A percentile compares a stretch with the other conserved stretches of the same genome.
Evolutionary conservation across 306 rosid species (phyloP).

Genomic region (Carpinus viminea): DNA sequence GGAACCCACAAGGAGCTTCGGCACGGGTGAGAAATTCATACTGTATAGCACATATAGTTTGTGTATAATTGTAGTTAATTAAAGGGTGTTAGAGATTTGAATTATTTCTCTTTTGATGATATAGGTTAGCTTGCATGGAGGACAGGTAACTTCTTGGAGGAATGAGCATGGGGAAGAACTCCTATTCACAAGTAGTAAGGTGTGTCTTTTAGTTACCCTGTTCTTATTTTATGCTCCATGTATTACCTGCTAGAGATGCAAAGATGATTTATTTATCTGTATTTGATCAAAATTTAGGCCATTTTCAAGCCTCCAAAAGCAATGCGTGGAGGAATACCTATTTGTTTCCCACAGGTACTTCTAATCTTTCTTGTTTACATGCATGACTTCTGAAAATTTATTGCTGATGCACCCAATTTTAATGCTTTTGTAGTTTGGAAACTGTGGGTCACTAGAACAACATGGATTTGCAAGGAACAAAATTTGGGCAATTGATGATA

Average conservation of each 20-base stretch:
- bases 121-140: slow-evolving; percentile 90
- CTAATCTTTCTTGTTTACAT: slow-evolving; percentile 15
- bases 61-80: slow-evolving; percentile 15
- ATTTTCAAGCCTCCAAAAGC: slow-evolving; percentile 73
- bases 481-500: slow-evolving; percentile 77
- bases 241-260: slow-evolving; percentile 17
- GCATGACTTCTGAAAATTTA: background rate
- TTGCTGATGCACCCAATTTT: slow-evolving; percentile 20
- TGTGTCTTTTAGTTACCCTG: background rate
- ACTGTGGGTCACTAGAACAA: slow-evolving; percentile 74
- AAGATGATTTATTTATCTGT: slow-evolving; percentile 4
- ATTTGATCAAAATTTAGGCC: slow-evolving; percentile 48
- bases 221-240: background rate
- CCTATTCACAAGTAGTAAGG: slow-evolving; percentile 92
- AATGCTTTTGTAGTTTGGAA: slow-evolving; percentile 69
- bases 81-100: slow-evolving; percentile 20
- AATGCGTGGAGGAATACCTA: slow-evolving; percentile 84
- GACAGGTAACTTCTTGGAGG: slow-evolving; percentile 90
- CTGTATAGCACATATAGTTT: slow-evolving; percentile 3
- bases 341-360: slow-evolving; percentile 89
- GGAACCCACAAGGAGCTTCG: slow-evolving; percentile 71
- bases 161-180: slow-evolving; percentile 88
- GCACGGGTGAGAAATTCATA: slow-evolving; percentile 56
- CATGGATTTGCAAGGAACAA: slow-evolving; percentile 93
- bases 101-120: slow-evolving; percentile 29